phyloP scores from a whole-genome alignment of 805 yeast species.

The Candida verbasci region DNA sequence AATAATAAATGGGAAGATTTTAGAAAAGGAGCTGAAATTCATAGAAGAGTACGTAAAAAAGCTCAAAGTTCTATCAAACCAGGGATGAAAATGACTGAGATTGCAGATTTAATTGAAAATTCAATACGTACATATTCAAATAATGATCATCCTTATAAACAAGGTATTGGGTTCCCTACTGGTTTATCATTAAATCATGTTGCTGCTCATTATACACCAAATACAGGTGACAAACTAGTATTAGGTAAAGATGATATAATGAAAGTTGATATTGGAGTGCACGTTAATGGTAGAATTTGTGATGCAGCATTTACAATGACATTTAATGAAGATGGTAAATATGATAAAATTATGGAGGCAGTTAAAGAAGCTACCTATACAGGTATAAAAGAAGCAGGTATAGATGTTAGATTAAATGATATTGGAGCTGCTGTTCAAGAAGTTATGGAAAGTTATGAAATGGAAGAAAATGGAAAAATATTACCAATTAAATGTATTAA shows the following conservation, averaged over 20 bases:
- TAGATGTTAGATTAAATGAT: conserved; percentile 91
- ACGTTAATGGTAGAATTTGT: conserved; percentile 87
- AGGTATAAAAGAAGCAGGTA: conserved; percentile 89
- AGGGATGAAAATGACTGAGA: conserved; percentile 87
- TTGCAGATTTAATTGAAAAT: conserved; percentile 86
- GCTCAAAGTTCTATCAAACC: conserved; percentile 75
- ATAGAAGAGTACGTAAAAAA: conserved; percentile 81
- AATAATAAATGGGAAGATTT: conserved; percentile 74
- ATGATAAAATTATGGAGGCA: conserved; percentile 75
- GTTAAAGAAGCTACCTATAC: conserved; percentile 92
- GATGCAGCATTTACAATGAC: conserved; percentile 95
- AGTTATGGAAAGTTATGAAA: conserved; percentile 94
- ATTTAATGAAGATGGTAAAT: conserved; percentile 62
- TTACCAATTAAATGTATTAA: conserved; percentile 85
- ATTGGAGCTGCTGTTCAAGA: conserved; percentile 96
- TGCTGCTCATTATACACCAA: conserved; percentile 98
- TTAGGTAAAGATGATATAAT: conserved; percentile 84
- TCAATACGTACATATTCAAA: conserved; percentile 71
- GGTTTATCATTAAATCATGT: conserved; percentile 89
- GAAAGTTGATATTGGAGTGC: conserved; percentile 97
- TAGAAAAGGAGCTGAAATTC: conserved; percentile 95
- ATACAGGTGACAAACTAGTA: conserved; percentile 84
- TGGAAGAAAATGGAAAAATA: conserved; percentile 82
- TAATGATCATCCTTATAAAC: conserved; percentile 57
- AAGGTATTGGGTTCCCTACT: conserved; percentile 98